These are phyloP conservation scores for Podospora comata DNA, from an alignment of 495 filamentous ascomycete genomes.

Conservation along the genomic window DNA sequence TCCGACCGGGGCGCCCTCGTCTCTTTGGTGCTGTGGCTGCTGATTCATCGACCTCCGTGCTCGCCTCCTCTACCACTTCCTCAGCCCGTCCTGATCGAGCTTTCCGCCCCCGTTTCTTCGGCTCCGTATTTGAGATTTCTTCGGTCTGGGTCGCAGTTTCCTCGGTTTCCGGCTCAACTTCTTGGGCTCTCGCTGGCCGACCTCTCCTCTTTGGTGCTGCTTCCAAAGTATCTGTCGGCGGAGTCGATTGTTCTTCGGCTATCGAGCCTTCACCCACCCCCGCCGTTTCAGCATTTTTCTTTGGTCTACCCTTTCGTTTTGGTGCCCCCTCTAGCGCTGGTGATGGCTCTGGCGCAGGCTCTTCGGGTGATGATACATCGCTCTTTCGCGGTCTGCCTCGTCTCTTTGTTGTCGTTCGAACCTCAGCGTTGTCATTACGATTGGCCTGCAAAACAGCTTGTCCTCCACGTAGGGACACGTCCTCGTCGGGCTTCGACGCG, in stretches of 20 bases:
- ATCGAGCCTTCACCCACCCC: too few species aligned
- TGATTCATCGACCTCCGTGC: not conserved
- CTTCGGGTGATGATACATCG: conserved; percentile 5
- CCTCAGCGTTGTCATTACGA: not conserved
- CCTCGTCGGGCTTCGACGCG: conserved; percentile 37
- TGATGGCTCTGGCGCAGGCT: not conserved
- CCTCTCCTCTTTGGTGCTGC: not conserved
- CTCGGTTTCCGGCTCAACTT: not conserved
- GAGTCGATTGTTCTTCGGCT: not conserved
- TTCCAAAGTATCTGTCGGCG: not conserved
- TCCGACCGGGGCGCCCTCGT: conserved; percentile 22
- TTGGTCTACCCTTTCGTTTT: not conserved
- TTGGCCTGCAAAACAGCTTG: not conserved
- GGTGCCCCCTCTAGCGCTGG: conserved; percentile 2
- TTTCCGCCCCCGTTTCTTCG: not conserved
- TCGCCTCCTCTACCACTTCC: not conserved
- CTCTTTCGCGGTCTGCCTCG: conserved; percentile 24
- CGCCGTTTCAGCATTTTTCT: not conserved
- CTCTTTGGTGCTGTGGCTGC: conserved; percentile 11
- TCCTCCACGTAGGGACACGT: conserved; percentile 32
- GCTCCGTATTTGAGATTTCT: not conserved
- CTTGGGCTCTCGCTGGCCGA: not conserved
- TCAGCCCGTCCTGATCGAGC: not conserved
- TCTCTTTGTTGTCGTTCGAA: conserved; percentile 18
- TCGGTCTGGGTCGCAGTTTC: not conserved